phyloP scores from a whole-genome alignment of 352 stramenopile genomes.

The Pythium aphanidermatum region DNA sequence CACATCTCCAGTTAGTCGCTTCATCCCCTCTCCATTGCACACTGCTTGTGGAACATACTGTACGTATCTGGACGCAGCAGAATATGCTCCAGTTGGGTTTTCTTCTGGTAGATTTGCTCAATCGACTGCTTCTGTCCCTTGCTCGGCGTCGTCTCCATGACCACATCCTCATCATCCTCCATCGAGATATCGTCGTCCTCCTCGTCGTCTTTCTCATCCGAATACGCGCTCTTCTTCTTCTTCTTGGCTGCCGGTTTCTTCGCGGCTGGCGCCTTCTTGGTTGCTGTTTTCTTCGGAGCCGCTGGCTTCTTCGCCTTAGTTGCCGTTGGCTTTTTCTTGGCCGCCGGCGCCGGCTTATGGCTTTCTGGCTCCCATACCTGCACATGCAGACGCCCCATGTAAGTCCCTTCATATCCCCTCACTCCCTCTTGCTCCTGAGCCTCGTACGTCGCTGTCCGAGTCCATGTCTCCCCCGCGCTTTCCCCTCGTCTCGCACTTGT shows the following conservation, averaged over 20 bases:
- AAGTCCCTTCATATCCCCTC: too few relatives aligned
- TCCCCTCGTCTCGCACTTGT: not conserved
- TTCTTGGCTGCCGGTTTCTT: slow-evolving; percentile 20
- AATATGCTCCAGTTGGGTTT: slow-evolving; percentile 97
- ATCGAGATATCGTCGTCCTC: slow-evolving; percentile 26
- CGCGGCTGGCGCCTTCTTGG: slow-evolving; percentile 24
- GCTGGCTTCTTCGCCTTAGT: slow-evolving; percentile 29
- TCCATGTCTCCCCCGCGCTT: slow-evolving; percentile 22
- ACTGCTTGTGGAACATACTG: slow-evolving; percentile 68
- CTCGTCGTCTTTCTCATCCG: slow-evolving; percentile 43
- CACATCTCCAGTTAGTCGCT: not conserved
- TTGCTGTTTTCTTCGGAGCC: slow-evolving; percentile 32
- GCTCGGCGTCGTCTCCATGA: slow-evolving; percentile 19
- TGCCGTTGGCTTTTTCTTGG: slow-evolving; percentile 15
- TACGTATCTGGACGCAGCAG: slow-evolving; percentile 97
- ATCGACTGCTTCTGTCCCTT: slow-evolving; percentile 61
- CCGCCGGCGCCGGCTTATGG: slow-evolving; percentile 14
- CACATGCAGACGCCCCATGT: too few relatives aligned
- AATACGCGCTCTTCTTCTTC: slow-evolving; percentile 50
- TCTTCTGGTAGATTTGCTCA: slow-evolving; percentile 96
- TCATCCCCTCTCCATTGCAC: not conserved
- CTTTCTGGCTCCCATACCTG: slow-evolving; percentile 20
- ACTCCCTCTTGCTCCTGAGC: too few relatives aligned
- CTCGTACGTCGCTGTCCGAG: slow-evolving; percentile 42
- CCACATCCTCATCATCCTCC: slow-evolving; percentile 9